Evolutionary conservation across 495 filamentous ascomycete species (phyloP), one percentile per base, ranked within the genome.

Genomic region (Aspergillus nanangensis): DNA sequence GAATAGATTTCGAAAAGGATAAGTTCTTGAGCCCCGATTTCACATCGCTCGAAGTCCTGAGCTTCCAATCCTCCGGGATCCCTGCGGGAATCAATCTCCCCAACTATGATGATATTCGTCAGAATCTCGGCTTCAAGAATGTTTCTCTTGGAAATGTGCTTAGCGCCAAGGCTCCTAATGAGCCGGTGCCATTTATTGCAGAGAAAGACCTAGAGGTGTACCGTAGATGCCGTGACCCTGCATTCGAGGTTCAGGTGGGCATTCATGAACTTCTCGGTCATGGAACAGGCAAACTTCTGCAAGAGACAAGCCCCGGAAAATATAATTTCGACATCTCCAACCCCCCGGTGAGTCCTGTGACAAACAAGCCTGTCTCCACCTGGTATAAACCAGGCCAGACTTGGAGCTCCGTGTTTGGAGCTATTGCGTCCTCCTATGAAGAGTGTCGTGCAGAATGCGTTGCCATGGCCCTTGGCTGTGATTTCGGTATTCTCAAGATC

Each of bases 41-140:
- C 61, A 96, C 93, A 1, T 87, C 83, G 5, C 69, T 92, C 8
- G 88, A 92, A 57, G 85, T 90, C 2, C 55, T 87, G 32, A 83
- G 79, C 23, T 86, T 86, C 56, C 82, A 84, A 11, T 82, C 88
- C 8, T 88, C 86, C 11, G 89, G 88, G 2, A 89, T 96, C 38
- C 88, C 90, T 5, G 87, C 86, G 21, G 88, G 88, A 18, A 76
- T 86, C 60, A 84, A 87, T 47, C 77, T 82, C 33, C 91, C 91
- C 4, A 96, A 97, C 58, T 96, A 94, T 57, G 91, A 98, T 54
- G 89, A 95, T 51, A 93, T 96, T 48, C 78, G 93, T 38, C 92
- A 96, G 57, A 86, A 81, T 13, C 75, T 91, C 33, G 93, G 93
- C n/a, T 98, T 98, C 80, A 98, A 98, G 72, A 98, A 98, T 48